Evolutionary conservation across 352 stramenopile species (phyloP).

Genomic region (Phytophthora rubi): DNA sequence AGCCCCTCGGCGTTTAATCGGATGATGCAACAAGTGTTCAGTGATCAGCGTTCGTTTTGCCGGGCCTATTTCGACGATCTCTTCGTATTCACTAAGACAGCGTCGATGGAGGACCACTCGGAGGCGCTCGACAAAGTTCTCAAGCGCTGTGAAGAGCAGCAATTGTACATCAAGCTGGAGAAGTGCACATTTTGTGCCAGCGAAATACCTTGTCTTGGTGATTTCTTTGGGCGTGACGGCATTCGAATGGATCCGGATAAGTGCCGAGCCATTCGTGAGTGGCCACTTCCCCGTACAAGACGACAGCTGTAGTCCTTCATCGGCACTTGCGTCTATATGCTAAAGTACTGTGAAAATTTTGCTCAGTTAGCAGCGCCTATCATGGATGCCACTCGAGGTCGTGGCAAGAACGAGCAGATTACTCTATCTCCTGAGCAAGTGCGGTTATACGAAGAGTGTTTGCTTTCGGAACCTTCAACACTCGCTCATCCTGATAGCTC

Average conservation of each 20-base stretch:
- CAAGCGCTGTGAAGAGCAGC: neutral
- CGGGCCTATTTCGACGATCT: neutral
- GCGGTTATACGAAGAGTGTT: neutral
- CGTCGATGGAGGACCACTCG: neutral
- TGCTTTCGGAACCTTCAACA: neutral
- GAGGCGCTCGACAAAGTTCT: neutral
- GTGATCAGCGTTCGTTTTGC: neutral
- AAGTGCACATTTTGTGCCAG: neutral
- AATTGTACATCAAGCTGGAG: neutral
- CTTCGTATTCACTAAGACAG: neutral
- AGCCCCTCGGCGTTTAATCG: neutral
- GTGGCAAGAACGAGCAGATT: neutral
- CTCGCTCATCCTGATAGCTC: neutral
- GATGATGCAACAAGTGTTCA: neutral
- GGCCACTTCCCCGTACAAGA: neutral
- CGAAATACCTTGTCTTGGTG: neutral
- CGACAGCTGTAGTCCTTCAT: neutral
- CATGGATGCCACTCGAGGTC: neutral
- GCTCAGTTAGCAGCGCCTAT: neutral
- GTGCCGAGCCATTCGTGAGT: neutral
- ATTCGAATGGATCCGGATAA: neutral
- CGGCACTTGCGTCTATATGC: neutral
- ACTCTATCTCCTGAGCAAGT: neutral
- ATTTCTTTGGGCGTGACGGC: neutral
- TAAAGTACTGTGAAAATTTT: neutral